Base-by-base conservation (phyloP, 176 grass and related monocot species). In the Bonia amplexicaulis region DNA sequence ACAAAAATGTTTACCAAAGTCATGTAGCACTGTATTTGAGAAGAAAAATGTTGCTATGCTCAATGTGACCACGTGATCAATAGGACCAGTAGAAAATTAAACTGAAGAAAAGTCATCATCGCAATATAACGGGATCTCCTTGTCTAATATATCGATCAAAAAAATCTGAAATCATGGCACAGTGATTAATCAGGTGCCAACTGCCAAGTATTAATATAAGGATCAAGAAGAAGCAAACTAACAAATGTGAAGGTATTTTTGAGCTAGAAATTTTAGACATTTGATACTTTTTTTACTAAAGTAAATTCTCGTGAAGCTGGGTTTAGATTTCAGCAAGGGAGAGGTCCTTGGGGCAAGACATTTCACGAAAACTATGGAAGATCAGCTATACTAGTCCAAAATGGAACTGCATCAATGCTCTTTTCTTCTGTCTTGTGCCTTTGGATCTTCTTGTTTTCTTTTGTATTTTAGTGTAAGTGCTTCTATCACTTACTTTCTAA, bases 201-300 rank as follows among this genome's bases (percentile, higher is more conserved):
- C 51, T 64, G 40, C 11, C 58, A 78, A 29, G 58, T 40, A 44
- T 27, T 65, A 74, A 17, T 47, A 29, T 74, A 26, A 73, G 59
- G 57, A 49, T 81, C 33, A 81, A 16, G 58, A 69, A 15, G 31
- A 77, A 53, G 66, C 20, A 88, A 83, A 72, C 52, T 31, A 77
- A 44, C 7, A 88, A n/a, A 6, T 68, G 12, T 27, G 15, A 48
- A 51, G 27, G 54, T 46, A 55, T 70, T 17, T 17, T 11, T 71
- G 25, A 45, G 69, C 9, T 80, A 72, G 44, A 80, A 25, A 26
- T 4, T 61, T 41, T 15, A 77, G 40, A 47, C 66, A 55, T 60
- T 37, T 48, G 16, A 17, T 82, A 19, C 9, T 58, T 23, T 83
- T 58, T 27, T 22, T 3, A 73, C 19, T 14, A 72, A 72, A 48